Conservation (phyloP, 495 filamentous ascomycete species). For the Articulospora tetracladia region DNA sequence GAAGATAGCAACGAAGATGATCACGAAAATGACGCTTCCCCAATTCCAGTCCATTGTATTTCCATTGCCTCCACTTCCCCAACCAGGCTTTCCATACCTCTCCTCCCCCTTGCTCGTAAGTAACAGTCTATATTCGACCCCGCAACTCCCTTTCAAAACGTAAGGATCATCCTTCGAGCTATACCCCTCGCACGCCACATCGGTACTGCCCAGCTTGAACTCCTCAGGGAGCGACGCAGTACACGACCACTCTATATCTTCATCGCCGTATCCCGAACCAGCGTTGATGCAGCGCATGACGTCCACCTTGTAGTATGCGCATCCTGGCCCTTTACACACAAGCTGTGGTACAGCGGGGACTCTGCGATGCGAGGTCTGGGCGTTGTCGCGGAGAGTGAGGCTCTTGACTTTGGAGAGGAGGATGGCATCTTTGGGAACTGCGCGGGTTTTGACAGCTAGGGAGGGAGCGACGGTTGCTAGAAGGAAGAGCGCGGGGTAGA, state of each 20-base stretch:
- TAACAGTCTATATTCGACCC: slow-evolving; percentile 82
- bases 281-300: slow-evolving; percentile 85
- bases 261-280: slow-evolving; percentile 62
- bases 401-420: slow-evolving; percentile 73
- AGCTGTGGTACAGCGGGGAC: slow-evolving; percentile 76
- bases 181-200: slow-evolving; percentile 94
- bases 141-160: slow-evolving; percentile 85
- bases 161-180: slow-evolving; percentile 68
- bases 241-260: slow-evolving; percentile 88
- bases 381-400: slow-evolving; percentile 66
- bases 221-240: slow-evolving; percentile 72
- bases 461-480: slow-evolving; percentile 24
- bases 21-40: slow-evolving; percentile 26
- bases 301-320: slow-evolving; percentile 61
- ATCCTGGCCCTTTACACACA: slow-evolving; percentile 68
- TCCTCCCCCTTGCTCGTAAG: slow-evolving; percentile 79
- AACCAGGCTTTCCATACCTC: slow-evolving; percentile 50
- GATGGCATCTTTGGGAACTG: slow-evolving; percentile 52
- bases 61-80: slow-evolving; percentile 23
- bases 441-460: slow-evolving; percentile 25
- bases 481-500: slow-evolving; percentile 30
- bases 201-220: slow-evolving; percentile 85
- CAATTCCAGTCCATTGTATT: not conserved
- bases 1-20: slow-evolving; percentile 16
- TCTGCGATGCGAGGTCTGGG: slow-evolving; percentile 69